These are phyloP conservation scores for Candida methanosorbosa DNA, from an alignment of 805 yeast species.

Conservation along the genomic window DNA sequence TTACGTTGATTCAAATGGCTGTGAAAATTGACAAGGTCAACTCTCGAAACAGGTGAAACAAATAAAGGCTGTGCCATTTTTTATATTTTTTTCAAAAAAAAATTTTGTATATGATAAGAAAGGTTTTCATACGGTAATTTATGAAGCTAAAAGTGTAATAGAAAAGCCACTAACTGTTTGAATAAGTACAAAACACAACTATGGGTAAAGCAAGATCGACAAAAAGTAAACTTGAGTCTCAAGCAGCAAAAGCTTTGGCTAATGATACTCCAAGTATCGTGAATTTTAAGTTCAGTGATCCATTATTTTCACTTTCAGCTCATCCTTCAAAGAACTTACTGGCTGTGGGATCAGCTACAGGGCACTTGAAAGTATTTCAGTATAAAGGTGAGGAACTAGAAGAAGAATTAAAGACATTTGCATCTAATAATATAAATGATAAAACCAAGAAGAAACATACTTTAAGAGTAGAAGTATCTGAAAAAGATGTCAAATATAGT, in stretches of 20 bases:
- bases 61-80: too few relatives aligned
- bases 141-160: too few relatives aligned
- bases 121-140: too few relatives aligned
- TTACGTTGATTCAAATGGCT: too few relatives aligned
- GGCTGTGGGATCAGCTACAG: slow-evolving; percentile 73
- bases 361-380: slow-evolving; percentile 54
- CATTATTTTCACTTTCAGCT: slow-evolving; percentile 67
- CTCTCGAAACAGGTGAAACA: too few relatives aligned
- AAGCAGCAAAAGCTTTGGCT: slow-evolving; percentile 23
- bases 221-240: slow-evolving; percentile 1
- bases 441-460: slow-evolving; percentile 40
- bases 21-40: too few relatives aligned
- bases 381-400: slow-evolving; percentile 47
- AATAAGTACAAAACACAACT: too few relatives aligned
- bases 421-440: slow-evolving; percentile 7
- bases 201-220: slow-evolving; percentile 4
- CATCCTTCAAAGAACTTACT: slow-evolving; percentile 67
- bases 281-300: slow-evolving; percentile 44
- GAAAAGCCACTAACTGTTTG: too few relatives aligned
- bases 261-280: slow-evolving; percentile 33
- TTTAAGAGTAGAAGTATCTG: slow-evolving; percentile 18
- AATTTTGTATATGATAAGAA: too few relatives aligned
- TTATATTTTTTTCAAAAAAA: too few relatives aligned
- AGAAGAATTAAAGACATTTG: slow-evolving; percentile 15
- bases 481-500: slow-evolving; percentile 6